A percentile compares a stretch with the other conserved stretches of the same genome.
phyloP scores from a whole-genome alignment of 768 basidiomycete species.

The Hydnum rufescens region DNA sequence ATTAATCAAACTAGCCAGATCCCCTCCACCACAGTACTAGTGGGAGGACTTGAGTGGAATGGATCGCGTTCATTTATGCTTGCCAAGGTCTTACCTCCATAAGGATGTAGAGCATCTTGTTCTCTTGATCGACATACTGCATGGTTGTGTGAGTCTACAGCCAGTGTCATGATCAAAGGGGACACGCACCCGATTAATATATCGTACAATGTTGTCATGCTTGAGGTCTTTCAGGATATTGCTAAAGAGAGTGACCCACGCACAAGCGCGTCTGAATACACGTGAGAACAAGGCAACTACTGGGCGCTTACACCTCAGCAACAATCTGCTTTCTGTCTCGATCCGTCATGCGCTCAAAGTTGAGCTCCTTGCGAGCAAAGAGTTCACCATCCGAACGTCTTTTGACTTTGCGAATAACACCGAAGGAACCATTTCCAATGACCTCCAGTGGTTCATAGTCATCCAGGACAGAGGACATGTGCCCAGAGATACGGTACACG shows the following conservation, averaged over 20 bases:
- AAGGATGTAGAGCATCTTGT: slow-evolving; percentile 84
- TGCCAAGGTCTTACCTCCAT: slow-evolving; percentile 44
- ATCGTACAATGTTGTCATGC: slow-evolving; percentile 92
- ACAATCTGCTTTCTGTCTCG: slow-evolving; percentile 93
- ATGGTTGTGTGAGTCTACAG: not conserved
- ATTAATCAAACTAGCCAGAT: slow-evolving; percentile 76
- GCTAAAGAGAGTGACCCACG: slow-evolving; percentile 23
- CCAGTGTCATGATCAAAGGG: not conserved
- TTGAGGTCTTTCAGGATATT: slow-evolving; percentile 92
- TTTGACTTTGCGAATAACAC: slow-evolving; percentile 87
- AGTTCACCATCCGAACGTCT: slow-evolving; percentile 70
- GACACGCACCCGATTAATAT: slow-evolving; percentile 51
- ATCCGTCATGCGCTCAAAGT: slow-evolving; percentile 94
- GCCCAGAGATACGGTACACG: no score
- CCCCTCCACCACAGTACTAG: slow-evolving; percentile 84
- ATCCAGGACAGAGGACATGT: slow-evolving; percentile 25
- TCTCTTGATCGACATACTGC: slow-evolving; percentile 66
- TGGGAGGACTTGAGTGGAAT: not conserved
- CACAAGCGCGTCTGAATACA: no score
- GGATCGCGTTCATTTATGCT: not conserved
- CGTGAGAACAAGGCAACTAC: not conserved
- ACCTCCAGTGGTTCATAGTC: slow-evolving; percentile 75
- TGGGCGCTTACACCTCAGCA: slow-evolving; percentile 75
- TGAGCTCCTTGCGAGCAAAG: slow-evolving; percentile 86
- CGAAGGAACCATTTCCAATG: slow-evolving; percentile 95